Base-by-base conservation (phyloP, 108 stramenopile genomes). In the Nitzschia putrida region DNA sequence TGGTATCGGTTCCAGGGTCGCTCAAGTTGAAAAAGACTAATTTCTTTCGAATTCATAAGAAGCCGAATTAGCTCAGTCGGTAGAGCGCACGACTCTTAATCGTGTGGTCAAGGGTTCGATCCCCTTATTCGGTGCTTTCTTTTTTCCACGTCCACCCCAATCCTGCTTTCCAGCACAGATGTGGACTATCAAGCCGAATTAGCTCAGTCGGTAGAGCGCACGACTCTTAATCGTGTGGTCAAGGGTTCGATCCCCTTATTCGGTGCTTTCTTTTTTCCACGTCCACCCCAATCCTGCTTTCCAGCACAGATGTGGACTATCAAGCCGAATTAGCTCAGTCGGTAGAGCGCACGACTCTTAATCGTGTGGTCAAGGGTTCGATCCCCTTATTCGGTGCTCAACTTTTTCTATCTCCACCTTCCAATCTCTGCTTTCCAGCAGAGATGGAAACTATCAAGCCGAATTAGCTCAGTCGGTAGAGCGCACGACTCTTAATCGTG, bases 161-260 rank as follows among this genome's bases (percentile, higher is more conserved):
- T n/a, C n/a, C n/a, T n/a, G n/a, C n/a, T n/a, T n/a, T n/a, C n/a
- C n/a, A n/a, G n/a, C n/a, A n/a, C n/a, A n/a, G n/a, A n/a, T n/a
- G n/a, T n/a, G n/a, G n/a, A n/a, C n/a, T n/a, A n/a, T n/a, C n/a
- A 39, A 13, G 69, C 69, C 69, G 57, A 60, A 60, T 70, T 70
- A 92, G 92, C 92, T 93, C 92, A 93, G 92, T 90, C 80, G 93
- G 93, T 83, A 95, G 93, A 95, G 93, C 90, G 90, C 90, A 88
- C 90, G 90, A 86, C 90, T 91, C 85, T 91, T 91, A 92, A 95
- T 86, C 94, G 90, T 92, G 89, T 95, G 90, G 89, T 95, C 90
- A 86, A 85, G 89, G 94, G 94, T 91, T 95, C 93, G 86, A 94
- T 87, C 93, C 93, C 89, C 87, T 87, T 86, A 69, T 69, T 61